These are phyloP conservation scores for Conoideocrella luteorostrata DNA, from an alignment of 2,329 filamentous ascomycete species.

Conservation along the genomic window DNA sequence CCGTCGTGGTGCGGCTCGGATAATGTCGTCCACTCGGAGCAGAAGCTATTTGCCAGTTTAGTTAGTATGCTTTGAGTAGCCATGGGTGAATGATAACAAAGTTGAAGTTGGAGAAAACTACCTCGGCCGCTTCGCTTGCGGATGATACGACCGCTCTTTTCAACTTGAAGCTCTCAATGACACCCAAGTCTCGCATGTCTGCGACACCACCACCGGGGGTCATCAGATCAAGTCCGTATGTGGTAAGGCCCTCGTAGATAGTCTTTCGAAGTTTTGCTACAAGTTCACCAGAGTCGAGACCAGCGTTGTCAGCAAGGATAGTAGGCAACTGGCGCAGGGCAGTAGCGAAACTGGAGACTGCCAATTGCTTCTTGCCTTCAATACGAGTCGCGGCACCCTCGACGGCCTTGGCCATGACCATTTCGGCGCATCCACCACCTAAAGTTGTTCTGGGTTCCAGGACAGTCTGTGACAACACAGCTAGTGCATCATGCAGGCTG, in stretches of 20 bases:
- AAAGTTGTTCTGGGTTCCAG: conserved; percentile 90
- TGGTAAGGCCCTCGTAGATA: conserved; percentile 91
- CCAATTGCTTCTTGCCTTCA: conserved; percentile 93
- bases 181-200: conserved; percentile 92
- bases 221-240: conserved; percentile 81
- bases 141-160: conserved; percentile 97
- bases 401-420: conserved; percentile 98
- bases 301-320: conserved; percentile 94
- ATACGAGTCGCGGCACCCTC: conserved; percentile 89
- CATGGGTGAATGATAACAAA: too few species aligned
- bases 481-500: conserved; percentile 90
- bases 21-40: conserved; percentile 94
- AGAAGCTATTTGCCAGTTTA: conserved; percentile 54
- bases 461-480: conserved; percentile 93
- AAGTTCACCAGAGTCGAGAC: conserved; percentile 89
- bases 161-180: conserved; percentile 97
- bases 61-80: not conserved
- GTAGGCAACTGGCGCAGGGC: conserved; percentile 91
- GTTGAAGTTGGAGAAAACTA: conserved; percentile 39
- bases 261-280: conserved; percentile 87
- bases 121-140: conserved; percentile 93
- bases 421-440: conserved; percentile 93
- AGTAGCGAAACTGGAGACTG: conserved; percentile 81
- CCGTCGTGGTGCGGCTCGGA: conserved; percentile 75
- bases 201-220: conserved; percentile 86